A percentile compares a stretch with the other conserved stretches of the same genome.
phyloP scores from a whole-genome alignment of 805 yeast genomes.

The Danielozyma ontarioensis region DNA sequence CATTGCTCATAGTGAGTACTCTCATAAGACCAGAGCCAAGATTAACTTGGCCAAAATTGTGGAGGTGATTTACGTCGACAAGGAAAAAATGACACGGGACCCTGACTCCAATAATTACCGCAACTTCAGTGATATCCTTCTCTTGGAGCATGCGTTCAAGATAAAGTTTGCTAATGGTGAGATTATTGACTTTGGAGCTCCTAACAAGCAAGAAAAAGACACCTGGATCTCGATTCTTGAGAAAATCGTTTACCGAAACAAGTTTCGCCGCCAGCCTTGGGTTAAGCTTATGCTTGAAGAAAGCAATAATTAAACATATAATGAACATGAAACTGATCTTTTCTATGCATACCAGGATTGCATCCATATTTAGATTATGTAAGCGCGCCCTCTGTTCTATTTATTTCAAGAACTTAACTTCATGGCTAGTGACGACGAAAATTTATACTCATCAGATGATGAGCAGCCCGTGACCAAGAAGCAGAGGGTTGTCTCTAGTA shows the following conservation, averaged over 20 bases:
- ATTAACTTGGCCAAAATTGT: constrained; percentile 70
- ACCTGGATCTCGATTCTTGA: constrained; percentile 64
- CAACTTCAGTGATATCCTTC: constrained; percentile 66
- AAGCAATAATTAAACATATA: too few species aligned
- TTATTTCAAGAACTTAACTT: too few species aligned
- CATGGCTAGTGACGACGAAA: background rate
- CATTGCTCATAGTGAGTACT: constrained; percentile 68
- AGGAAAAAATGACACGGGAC: constrained; percentile 20
- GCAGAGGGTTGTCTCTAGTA: constrained; percentile 1
- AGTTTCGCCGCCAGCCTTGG: constrained; percentile 58
- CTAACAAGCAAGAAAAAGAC: constrained; percentile 52
- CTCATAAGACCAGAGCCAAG: constrained; percentile 66
- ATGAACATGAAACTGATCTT: too few species aligned
- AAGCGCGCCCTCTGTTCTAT: too few species aligned
- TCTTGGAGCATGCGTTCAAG: constrained; percentile 71
- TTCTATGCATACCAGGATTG: too few species aligned
- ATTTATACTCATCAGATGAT: background rate
- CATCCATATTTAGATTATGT: too few species aligned
- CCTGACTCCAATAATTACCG: constrained; percentile 35
- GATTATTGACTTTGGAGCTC: constrained; percentile 80
- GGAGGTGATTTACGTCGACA: constrained; percentile 43
- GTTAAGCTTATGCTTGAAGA: constrained; percentile 41
- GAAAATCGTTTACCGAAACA: constrained; percentile 49
- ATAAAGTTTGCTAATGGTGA: constrained; percentile 76
- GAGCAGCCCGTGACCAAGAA: constrained; percentile 12